Evolutionary conservation across 176 grass and related monocot genomes (phyloP).

Genomic region (Cenchrus purpureus): DNA sequence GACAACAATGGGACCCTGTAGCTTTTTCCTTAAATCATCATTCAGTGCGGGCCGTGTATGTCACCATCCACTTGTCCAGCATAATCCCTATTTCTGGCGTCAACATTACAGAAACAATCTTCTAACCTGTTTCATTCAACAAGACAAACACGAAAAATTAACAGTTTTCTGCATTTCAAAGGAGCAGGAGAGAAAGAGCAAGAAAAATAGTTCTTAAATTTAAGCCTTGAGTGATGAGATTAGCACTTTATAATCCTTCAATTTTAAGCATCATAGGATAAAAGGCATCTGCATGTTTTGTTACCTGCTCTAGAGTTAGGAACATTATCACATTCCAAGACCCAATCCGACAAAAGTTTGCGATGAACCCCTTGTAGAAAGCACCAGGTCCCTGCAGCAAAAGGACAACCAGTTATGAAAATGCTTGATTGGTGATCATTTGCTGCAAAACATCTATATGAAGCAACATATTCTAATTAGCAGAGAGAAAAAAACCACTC

Average conservation of each 20-base stretch:
- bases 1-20: too few species aligned
- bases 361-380: conserved; percentile 91
- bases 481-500: background rate
- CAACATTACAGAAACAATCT: conserved; percentile 44
- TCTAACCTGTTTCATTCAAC: conserved; percentile 36
- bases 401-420: conserved; percentile 11
- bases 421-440: background rate
- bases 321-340: conserved; percentile 99
- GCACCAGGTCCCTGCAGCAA: conserved; percentile 66
- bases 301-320: conserved; percentile 90
- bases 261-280: background rate
- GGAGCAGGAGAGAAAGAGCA: background rate
- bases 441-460: background rate
- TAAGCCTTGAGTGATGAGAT: background rate
- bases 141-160: background rate
- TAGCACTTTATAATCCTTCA: background rate
- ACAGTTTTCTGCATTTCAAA: background rate
- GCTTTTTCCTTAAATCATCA: too few species aligned
- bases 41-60: too few species aligned
- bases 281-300: background rate
- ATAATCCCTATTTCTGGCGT: background rate
- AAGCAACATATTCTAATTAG: background rate
- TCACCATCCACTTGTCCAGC: background rate
- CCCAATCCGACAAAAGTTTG: conserved; percentile 84
- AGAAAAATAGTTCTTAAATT: background rate